Evolutionary conservation across 2,329 filamentous ascomycete genomes (phyloP).

Genomic region (Sporothrix luriei): DNA sequence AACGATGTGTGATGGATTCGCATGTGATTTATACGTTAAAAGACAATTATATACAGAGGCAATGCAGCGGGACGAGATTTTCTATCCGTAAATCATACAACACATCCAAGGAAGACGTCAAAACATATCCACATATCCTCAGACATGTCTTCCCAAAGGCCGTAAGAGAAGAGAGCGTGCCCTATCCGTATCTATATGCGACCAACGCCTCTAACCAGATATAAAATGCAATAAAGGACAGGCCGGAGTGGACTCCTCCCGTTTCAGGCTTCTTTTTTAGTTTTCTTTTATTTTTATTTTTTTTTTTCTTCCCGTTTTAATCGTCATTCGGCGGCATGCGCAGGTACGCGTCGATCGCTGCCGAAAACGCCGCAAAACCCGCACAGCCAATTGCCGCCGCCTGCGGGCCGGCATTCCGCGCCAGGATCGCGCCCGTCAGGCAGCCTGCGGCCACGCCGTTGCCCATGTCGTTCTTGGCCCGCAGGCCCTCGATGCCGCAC

Average conservation of each 20-base stretch:
- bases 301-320: constrained; percentile 39
- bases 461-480: constrained; percentile 89
- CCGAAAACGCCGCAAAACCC: constrained; percentile 90
- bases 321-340: constrained; percentile 67
- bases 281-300: too few relatives aligned
- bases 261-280: too few relatives aligned
- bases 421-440: constrained; percentile 85
- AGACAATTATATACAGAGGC: neutral
- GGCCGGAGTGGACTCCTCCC: neutral
- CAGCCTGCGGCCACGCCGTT: constrained; percentile 90
- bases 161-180: constrained; percentile 13
- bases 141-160: constrained; percentile 4
- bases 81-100: neutral
- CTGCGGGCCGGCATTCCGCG: constrained; percentile 83
- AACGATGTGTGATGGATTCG: neutral
- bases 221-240: neutral
- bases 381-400: constrained; percentile 84
- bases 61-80: neutral
- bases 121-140: too few relatives aligned
- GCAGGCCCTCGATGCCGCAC: constrained; percentile 88
- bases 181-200: constrained; percentile 19
- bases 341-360: constrained; percentile 92
- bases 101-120: neutral
- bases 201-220: constrained; percentile 27
- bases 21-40: neutral